A percentile compares a stretch with the other conserved stretches of the same genome.
phyloP scores from a whole-genome alignment of 345 rosid genomes.

The Ceriops decandra region DNA sequence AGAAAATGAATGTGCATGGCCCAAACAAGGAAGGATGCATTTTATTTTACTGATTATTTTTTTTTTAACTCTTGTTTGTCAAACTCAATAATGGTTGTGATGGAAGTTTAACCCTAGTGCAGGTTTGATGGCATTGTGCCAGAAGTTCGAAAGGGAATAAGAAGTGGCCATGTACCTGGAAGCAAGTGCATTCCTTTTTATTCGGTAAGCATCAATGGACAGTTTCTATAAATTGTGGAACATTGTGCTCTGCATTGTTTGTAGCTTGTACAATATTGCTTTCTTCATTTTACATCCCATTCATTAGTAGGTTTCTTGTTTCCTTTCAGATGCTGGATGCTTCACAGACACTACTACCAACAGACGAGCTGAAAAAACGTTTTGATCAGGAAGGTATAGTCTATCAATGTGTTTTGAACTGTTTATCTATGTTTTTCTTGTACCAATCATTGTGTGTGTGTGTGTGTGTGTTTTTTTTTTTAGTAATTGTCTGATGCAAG shows the following conservation, averaged over 20 bases:
- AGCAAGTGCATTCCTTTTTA: conserved; percentile 91
- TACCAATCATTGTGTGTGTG: too few relatives aligned
- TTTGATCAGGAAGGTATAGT: conserved; percentile 76
- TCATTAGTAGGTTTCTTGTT: conserved; percentile 17
- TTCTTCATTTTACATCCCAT: neutral
- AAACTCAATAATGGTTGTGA: neutral
- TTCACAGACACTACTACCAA: conserved; percentile 69
- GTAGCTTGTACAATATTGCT: neutral
- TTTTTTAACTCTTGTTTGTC: neutral
- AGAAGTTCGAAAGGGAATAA: conserved; percentile 90
- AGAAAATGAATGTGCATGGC: neutral
- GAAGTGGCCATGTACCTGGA: conserved; percentile 93
- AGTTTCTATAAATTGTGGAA: neutral
- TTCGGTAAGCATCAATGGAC: conserved; percentile 38
- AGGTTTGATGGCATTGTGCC: conserved; percentile 93
- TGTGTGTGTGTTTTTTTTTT: too few relatives aligned
- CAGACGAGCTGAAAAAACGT: conserved; percentile 72
- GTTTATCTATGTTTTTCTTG: neutral
- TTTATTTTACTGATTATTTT: too few relatives aligned
- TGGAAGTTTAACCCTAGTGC: conserved; percentile 14
- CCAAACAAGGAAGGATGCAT: neutral
- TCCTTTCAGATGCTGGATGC: conserved; percentile 74
- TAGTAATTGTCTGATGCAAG: too few relatives aligned
- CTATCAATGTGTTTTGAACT: neutral
- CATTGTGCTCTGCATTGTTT: neutral